Base-by-base conservation (phyloP, 2,329 filamentous ascomycete species). In the Phaeosphaeriaceae sp. region DNA sequence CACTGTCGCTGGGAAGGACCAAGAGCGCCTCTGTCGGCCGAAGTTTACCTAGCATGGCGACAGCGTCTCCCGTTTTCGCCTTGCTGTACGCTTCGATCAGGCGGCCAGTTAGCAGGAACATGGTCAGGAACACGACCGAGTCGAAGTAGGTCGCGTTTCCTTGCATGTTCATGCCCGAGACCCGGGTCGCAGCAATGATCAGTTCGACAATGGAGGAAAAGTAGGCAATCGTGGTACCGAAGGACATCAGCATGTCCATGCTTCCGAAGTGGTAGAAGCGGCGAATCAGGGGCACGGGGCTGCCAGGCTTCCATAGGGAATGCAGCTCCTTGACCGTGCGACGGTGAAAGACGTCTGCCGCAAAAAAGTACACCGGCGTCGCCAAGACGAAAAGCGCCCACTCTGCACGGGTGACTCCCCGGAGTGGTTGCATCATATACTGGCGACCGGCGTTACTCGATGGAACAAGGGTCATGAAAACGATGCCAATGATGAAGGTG, bases 231-330 rank as follows among this genome's bases (percentile, higher is more conserved):
- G 85, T 88, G 0, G 92, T 96, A 4, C 92, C 92, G 2, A 96
- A 81, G 6, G 89, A 94, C 74, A 97, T 92, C 51, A 97, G 82
- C 77, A 95, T 88, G 68, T 96, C 95, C 92, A 97, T 97, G 76
- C 92, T 96, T 8, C 92, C 92, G 65, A 97, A 97, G n/a, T 89
- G 86, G 71, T 92, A 91, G 66, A 97, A 92, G 12, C 92, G 82
- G 60, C 87, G 83, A 13, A 89, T 62, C 3, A 95, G 69, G 0
- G 90, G 89, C 1, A 87, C 87, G 29, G 82, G 84, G 67, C 90
- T 96, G 21, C 85, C 83, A 2, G 78, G 85, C 16, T 87, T 82
- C 92, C 92, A 97, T 55, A 96, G 78, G 0, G 86, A 81, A 52
- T 80, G 80, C 11, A 97, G 76, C 63, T 96, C 92, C 68, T 92